phyloP scores from a whole-genome alignment of 139 green algal genomes.

The Axilococcus clingmanii region DNA sequence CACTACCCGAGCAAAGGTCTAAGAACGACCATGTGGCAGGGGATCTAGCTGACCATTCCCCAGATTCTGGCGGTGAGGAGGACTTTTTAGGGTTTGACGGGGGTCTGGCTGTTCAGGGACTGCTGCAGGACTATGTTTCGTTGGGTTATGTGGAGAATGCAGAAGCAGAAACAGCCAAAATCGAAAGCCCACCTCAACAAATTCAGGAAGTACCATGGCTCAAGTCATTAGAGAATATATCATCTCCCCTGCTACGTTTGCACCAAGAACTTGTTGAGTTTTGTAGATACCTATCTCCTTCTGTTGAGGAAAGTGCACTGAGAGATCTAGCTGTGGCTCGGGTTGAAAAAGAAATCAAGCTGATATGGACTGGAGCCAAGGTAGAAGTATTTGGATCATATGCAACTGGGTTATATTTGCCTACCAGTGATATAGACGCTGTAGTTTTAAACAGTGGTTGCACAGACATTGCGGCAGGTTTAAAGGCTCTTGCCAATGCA shows the following conservation, averaged over 20 bases:
- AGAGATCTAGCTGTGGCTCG: conserved; percentile 40
- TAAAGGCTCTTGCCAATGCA: conserved; percentile 63
- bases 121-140: conserved; percentile 13
- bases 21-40: too few relatives aligned
- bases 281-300: conserved; percentile 54
- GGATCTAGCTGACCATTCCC: too few relatives aligned
- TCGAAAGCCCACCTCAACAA: conserved; percentile 9
- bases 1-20: too few relatives aligned
- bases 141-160: conserved; percentile 4
- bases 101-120: background rate
- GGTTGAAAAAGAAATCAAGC: conserved; percentile 39
- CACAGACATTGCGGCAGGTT: conserved; percentile 35
- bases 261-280: conserved; percentile 76
- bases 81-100: conserved; percentile 2
- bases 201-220: conserved; percentile 16
- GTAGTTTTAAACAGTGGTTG: conserved; percentile 57
- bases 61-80: too few relatives aligned
- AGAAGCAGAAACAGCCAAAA: too few relatives aligned
- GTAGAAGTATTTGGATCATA: conserved; percentile 72
- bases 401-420: conserved; percentile 86
- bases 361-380: conserved; percentile 53
- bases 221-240: conserved; percentile 15
- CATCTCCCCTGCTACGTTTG: conserved; percentile 37
- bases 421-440: conserved; percentile 86
- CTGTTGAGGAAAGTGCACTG: conserved; percentile 34